Evolutionary conservation across 257 asterid genomes (phyloP).

Genomic region (Solanum gracilifrons): DNA sequence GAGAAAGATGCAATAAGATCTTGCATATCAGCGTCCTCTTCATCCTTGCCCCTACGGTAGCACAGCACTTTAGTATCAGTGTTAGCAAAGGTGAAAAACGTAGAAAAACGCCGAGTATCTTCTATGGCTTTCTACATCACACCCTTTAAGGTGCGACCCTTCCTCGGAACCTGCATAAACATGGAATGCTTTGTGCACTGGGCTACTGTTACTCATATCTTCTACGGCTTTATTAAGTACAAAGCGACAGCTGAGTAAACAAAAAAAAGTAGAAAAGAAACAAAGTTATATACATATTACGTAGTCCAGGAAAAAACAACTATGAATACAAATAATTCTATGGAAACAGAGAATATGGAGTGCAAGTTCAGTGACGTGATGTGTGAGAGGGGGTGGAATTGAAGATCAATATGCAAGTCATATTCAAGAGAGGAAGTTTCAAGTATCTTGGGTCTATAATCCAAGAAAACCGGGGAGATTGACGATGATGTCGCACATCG

Average conservation of each 20-base stretch:
- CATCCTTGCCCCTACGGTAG: constrained; percentile 50
- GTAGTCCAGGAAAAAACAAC: not conserved
- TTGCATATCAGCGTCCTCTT: constrained; percentile 65
- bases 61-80: not conserved
- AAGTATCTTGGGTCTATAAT: not conserved
- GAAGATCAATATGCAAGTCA: not conserved
- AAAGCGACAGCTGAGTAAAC: not conserved
- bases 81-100: not conserved
- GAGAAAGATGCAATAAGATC: constrained; percentile 68
- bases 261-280: not conserved
- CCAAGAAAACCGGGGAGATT: not conserved
- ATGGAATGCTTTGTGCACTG: not conserved
- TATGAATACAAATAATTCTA: not conserved
- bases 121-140: not conserved
- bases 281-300: not conserved
- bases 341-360: not conserved
- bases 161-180: not conserved
- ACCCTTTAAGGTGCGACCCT: not conserved
- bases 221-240: not conserved
- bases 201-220: not conserved
- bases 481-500: not conserved
- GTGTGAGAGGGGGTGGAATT: not conserved
- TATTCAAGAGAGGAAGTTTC: not conserved
- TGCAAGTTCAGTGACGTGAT: not conserved
- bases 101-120: not conserved